A percentile compares a stretch with the other conserved stretches of the same genome.
Evolutionary conservation across 768 basidiomycete genomes (phyloP).

Genomic region (Leccinum uliginosum): DNA sequence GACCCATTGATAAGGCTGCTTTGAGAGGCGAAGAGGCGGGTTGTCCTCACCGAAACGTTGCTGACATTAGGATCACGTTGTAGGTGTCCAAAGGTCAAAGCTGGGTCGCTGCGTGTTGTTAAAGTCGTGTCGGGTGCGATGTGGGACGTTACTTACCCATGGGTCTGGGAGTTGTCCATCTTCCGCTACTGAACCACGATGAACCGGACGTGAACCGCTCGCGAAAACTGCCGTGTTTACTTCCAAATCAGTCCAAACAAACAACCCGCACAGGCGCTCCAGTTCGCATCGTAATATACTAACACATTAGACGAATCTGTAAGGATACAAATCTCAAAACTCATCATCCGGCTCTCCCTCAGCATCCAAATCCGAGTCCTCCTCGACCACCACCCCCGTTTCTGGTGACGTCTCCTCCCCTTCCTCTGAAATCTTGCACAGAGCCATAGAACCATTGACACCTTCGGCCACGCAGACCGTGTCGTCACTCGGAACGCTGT

Average conservation of each 20-base stretch:
- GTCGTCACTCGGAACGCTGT: constrained; percentile 57
- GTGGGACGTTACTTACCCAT: constrained; percentile 30
- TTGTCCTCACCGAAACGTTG: constrained; percentile 53
- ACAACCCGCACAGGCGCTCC: constrained; percentile 15
- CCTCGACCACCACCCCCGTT: constrained; percentile 19
- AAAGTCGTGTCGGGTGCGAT: neutral
- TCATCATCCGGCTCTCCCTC: constrained; percentile 45
- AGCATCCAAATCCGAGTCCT: constrained; percentile 36
- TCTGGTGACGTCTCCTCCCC: constrained; percentile 8
- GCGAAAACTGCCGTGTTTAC: constrained; percentile 16
- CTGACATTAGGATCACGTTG: constrained; percentile 52
- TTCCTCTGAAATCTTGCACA: constrained; percentile 23
- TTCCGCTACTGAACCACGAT: constrained; percentile 30
- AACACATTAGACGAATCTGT: constrained; percentile 20
- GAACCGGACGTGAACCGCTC: constrained; percentile 35
- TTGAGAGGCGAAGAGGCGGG: constrained; percentile 18
- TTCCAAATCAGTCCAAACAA: constrained; percentile 16
- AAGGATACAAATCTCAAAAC: constrained; percentile 38
- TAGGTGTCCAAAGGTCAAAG: constrained; percentile 61
- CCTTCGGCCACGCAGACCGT: constrained; percentile 42
- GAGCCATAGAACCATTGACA: constrained; percentile 25
- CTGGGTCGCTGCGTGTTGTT: constrained; percentile 42
- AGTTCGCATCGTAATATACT: constrained; percentile 23
- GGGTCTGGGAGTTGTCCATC: constrained; percentile 33
- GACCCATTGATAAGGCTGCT: constrained; percentile 23